phyloP scores from a whole-genome alignment of 306 rosid species.

The Rosa multiflora region DNA sequence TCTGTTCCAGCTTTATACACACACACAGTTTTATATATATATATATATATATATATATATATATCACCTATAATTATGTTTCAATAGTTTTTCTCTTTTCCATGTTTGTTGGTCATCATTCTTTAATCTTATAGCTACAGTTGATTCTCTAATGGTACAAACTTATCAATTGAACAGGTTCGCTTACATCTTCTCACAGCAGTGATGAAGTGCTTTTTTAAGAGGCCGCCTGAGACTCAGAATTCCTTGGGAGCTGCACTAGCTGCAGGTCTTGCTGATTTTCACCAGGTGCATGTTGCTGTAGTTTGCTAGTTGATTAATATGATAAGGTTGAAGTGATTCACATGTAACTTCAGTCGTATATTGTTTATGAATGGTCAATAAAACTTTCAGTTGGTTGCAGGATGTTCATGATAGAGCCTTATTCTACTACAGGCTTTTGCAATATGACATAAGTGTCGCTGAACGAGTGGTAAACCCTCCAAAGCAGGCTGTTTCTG shows the following conservation, averaged over 20 bases:
- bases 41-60: background rate
- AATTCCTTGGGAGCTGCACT: conserved; percentile 91
- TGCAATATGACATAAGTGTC: conserved; percentile 66
- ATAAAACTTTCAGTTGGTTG: conserved; percentile 39
- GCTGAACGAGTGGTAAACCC: conserved; percentile 95
- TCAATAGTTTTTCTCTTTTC: background rate
- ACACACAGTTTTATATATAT: background rate
- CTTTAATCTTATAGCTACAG: background rate
- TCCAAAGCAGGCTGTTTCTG: conserved; percentile 99
- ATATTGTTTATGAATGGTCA: conserved; percentile 31
- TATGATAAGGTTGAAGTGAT: background rate
- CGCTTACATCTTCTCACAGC: conserved; percentile 98
- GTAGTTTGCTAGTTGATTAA: background rate
- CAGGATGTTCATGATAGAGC: conserved; percentile 99
- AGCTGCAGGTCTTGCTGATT: conserved; percentile 93
- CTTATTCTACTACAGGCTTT: conserved; percentile 94
- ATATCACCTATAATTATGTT: background rate
- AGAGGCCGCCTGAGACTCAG: conserved; percentile 96
- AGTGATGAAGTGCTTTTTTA: conserved; percentile 97
- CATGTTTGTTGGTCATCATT: conserved; percentile 16
- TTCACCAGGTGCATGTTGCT: conserved; percentile 69
- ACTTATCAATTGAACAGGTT: conserved; percentile 52
- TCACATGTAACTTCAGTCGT: background rate
- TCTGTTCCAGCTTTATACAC: background rate
- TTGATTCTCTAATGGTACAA: background rate